Conservation (phyloP, 108 stramenopile species). For the Mediolabrus comicus region DNA sequence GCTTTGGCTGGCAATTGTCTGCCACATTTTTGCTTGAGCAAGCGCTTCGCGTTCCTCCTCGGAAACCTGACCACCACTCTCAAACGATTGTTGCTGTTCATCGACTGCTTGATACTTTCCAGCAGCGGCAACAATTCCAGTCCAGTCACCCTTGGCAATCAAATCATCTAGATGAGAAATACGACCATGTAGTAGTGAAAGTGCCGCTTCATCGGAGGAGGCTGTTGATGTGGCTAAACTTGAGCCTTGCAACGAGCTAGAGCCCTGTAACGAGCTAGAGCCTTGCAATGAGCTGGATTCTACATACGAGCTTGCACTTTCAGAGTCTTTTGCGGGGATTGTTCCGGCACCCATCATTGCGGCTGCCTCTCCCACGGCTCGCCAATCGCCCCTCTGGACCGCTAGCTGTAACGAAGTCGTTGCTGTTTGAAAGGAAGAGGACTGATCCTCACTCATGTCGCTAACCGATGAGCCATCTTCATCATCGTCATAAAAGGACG, state of each 20-base stretch:
- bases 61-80: conserved; percentile 11
- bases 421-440: conserved; percentile 3
- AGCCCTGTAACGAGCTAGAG: neutral
- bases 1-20: conserved; percentile 76
- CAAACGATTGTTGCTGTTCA: neutral
- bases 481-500: neutral
- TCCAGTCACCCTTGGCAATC: conserved; percentile 81
- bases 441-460: conserved; percentile 3
- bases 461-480: conserved; percentile 9
- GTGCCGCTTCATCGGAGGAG: neutral
- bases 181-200: too few relatives aligned
- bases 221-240: conserved; percentile 13
- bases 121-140: conserved; percentile 74
- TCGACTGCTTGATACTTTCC: conserved; percentile 47
- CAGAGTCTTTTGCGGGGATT: neutral
- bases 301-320: neutral
- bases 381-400: conserved; percentile 86
- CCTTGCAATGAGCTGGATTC: neutral
- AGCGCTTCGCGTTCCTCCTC: conserved; percentile 80
- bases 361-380: conserved; percentile 85
- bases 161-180: conserved; percentile 66
- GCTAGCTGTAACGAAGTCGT: conserved; percentile 49
- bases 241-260: neutral
- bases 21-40: conserved; percentile 81
- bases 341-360: conserved; percentile 23